A percentile compares a stretch with the other conserved stretches of the same genome.
Evolutionary conservation across 2,329 filamentous ascomycete species (phyloP).

Genomic region (Colletotrichum somersetense): DNA sequence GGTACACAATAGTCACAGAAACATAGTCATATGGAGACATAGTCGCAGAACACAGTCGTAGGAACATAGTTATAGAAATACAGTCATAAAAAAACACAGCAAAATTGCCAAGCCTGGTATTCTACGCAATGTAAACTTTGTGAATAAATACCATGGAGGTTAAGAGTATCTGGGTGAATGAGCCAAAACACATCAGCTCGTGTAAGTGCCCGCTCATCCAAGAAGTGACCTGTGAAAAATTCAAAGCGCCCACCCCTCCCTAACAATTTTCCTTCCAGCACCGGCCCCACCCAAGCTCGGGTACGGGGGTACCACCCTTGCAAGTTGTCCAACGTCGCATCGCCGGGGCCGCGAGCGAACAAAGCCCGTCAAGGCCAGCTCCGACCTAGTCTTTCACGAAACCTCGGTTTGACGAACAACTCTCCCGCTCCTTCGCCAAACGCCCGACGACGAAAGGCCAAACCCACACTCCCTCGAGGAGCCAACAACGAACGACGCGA

Average conservation of each 20-base stretch:
- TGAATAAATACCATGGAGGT: no score
- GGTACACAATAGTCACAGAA: no score
- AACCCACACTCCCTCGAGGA: neutral
- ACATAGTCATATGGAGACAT: no score
- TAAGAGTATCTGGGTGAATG: neutral
- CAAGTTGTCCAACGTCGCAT: conserved; percentile 13
- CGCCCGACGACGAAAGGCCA: neutral
- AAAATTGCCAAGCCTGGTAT: no score
- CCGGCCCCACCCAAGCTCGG: conserved; percentile 15
- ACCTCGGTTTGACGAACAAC: neutral
- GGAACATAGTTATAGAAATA: no score
- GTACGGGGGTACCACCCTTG: conserved; percentile 13
- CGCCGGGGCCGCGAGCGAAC: neutral
- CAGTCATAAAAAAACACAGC: no score
- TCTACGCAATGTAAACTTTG: no score
- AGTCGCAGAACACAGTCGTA: no score
- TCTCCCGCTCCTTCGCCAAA: neutral
- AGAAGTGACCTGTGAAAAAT: conserved; percentile 9
- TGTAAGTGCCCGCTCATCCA: conserved; percentile 8
- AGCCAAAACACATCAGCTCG: neutral
- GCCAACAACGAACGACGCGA: neutral
- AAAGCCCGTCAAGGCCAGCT: conserved; percentile 10
- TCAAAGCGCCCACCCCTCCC: neutral
- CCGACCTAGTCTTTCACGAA: neutral
- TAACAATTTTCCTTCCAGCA: conserved; percentile 17